phyloP scores from a whole-genome alignment of 441 rosid genomes.

The Arabidopsis lyrata region DNA sequence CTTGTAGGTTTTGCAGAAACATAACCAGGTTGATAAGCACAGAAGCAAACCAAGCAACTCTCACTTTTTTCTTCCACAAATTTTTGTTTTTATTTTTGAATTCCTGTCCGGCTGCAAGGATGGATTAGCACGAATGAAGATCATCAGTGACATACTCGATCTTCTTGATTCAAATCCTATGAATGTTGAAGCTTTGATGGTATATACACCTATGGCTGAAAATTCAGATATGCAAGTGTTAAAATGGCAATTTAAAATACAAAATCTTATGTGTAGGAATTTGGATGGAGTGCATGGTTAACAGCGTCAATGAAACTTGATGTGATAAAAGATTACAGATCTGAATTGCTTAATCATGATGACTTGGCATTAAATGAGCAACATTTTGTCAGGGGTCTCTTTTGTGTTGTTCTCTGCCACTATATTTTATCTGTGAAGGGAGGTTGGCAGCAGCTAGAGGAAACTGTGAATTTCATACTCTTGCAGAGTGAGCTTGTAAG shows the following conservation, averaged over 20 bases:
- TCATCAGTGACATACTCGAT: constrained; percentile 82
- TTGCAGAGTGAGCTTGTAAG: constrained; percentile 79
- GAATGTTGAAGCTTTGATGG: constrained; percentile 97
- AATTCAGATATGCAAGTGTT: constrained; percentile 20
- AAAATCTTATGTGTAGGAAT: constrained; percentile 62
- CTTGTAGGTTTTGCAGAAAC: constrained; percentile 87
- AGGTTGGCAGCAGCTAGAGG: constrained; percentile 99
- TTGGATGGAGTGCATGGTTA: constrained; percentile 98
- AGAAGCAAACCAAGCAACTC: constrained; percentile 71
- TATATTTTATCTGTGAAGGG: constrained; percentile 87
- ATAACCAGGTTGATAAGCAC: constrained; percentile 71
- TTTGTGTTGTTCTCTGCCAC: constrained; percentile 89
- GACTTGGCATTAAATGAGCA: constrained; percentile 69
- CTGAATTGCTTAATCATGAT: constrained; percentile 52
- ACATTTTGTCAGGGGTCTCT: constrained; percentile 74
- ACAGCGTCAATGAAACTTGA: constrained; percentile 76
- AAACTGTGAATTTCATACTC: constrained; percentile 86
- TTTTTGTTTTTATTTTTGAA: constrained; percentile 77
- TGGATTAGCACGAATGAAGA: constrained; percentile 69
- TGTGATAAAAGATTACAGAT: constrained; percentile 66
- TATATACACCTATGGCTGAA: constrained; percentile 48
- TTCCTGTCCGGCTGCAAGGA: constrained; percentile 78
- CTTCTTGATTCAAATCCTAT: constrained; percentile 92
- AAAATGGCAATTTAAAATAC: constrained; percentile 42
- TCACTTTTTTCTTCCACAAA: constrained; percentile 92